A percentile compares a stretch with the other conserved stretches of the same genome.
Conservation (phyloP, 2,329 filamentous ascomycete genomes). For the Cladosporium halotolerans region DNA sequence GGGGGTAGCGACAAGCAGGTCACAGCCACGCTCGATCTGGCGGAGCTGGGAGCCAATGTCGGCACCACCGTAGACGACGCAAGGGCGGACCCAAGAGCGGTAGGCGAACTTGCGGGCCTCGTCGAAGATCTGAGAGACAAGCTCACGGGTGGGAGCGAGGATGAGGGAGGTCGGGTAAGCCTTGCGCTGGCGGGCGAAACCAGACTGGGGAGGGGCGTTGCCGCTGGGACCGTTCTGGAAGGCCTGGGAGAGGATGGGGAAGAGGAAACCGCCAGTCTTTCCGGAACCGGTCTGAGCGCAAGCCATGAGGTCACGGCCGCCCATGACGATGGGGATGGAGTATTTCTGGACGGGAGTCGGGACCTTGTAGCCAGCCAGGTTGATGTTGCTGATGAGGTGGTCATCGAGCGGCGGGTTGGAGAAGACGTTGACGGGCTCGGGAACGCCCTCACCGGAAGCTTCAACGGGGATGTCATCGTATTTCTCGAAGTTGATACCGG, state of each 20-base stretch:
- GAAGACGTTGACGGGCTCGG: conserved; percentile 85
- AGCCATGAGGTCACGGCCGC: conserved; percentile 96
- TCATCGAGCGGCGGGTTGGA: conserved; percentile 92
- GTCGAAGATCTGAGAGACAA: conserved; percentile 97
- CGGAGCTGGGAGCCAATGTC: conserved; percentile 97
- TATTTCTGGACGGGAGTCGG: conserved; percentile 99
- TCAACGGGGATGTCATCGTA: conserved; percentile 99
- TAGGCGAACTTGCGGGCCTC: conserved; percentile 98
- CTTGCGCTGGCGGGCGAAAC: conserved; percentile 91
- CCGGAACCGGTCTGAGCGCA: conserved; percentile 99
- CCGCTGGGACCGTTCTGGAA: conserved; percentile 81
- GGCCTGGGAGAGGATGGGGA: conserved; percentile 97
- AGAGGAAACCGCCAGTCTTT: conserved; percentile 99
- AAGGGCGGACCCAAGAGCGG: conserved; percentile 96
- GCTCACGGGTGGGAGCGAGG: conserved; percentile 91
- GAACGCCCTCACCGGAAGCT: conserved; percentile 87
- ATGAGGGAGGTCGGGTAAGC: conserved; percentile 95
- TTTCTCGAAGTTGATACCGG: conserved; percentile 99
- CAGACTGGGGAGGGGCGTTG: conserved; percentile 58
- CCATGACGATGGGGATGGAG: conserved; percentile 98
- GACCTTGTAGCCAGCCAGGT: conserved; percentile 86
- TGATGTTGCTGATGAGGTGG: conserved; percentile 88
- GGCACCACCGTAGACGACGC: conserved; percentile 97
- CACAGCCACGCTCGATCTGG: conserved; percentile 95
- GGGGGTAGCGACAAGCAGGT: conserved; percentile 92